Percentiles rank a stretch among this genome's conserved stretches.
Conservation (phyloP, 129 eudicot species). For the Chrysanthemum lavandulifolium region DNA sequence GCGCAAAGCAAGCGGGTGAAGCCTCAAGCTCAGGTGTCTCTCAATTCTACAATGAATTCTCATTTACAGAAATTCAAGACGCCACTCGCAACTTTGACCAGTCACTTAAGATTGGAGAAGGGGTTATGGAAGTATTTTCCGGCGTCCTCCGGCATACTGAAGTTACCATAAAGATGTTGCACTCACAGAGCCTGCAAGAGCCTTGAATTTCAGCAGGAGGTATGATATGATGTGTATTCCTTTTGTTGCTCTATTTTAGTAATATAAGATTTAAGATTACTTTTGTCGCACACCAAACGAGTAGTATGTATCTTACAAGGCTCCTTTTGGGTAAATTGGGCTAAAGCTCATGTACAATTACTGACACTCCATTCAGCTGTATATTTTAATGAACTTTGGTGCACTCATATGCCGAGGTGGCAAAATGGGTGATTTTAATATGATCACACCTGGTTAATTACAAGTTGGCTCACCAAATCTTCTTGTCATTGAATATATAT, state of each 20-base stretch:
- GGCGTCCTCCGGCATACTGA: conserved; percentile 64
- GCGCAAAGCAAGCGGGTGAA: conserved; percentile 39
- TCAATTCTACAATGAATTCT: conserved; percentile 52
- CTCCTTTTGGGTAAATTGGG: too few species aligned
- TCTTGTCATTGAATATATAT: too few species aligned
- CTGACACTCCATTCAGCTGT: not conserved
- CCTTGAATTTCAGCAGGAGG: conserved; percentile 80
- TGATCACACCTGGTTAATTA: not conserved
- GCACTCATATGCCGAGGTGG: not conserved
- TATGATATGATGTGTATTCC: conserved; percentile 34
- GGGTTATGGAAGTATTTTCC: conserved; percentile 79
- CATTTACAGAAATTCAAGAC: conserved; percentile 56
- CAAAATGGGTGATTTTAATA: not conserved
- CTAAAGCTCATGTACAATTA: not conserved
- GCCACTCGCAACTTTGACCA: conserved; percentile 63
- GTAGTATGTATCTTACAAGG: not conserved
- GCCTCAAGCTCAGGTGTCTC: conserved; percentile 40
- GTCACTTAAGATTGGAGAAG: conserved; percentile 79
- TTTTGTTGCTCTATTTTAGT: not conserved
- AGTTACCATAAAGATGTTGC: conserved; percentile 75
- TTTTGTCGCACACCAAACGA: not conserved
- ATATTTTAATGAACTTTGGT: not conserved
- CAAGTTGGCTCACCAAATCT: not conserved
- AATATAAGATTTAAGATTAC: not conserved
- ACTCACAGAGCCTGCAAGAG: conserved; percentile 66